Conservation (phyloP, 257 asterid species). For the Thymus quinquecostatus region DNA sequence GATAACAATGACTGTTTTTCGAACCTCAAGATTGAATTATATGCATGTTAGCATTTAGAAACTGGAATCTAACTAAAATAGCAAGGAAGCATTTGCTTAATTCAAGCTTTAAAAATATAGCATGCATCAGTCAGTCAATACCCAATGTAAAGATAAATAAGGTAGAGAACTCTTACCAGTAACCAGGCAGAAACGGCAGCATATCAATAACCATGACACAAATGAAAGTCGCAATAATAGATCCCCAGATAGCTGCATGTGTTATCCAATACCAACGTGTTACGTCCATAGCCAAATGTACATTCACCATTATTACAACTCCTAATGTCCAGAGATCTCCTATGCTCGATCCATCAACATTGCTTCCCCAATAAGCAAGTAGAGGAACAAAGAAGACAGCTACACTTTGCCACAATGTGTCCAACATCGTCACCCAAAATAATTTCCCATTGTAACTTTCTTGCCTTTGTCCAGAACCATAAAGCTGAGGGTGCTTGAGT, state of each 20-base stretch:
- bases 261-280: constrained; percentile 88
- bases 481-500: constrained; percentile 79
- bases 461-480: constrained; percentile 87
- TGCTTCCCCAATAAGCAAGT: constrained; percentile 76
- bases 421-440: constrained; percentile 83
- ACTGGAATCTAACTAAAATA: not conserved
- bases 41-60: not conserved
- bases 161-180: constrained; percentile 59
- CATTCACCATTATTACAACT: constrained; percentile 75
- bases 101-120: not conserved
- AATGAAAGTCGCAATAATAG: constrained; percentile 75
- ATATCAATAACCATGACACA: constrained; percentile 75
- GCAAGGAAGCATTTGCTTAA: not conserved
- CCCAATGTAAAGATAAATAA: not conserved
- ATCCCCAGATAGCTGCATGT: constrained; percentile 93
- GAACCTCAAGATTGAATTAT: not conserved
- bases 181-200: constrained; percentile 76
- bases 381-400: constrained; percentile 77
- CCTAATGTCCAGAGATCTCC: constrained; percentile 97
- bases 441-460: constrained; percentile 78
- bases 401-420: constrained; percentile 90
- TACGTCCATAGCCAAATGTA: constrained; percentile 94
- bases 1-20: not conserved
- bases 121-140: not conserved
- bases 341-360: constrained; percentile 72